Evolutionary conservation across 2,329 filamentous ascomycete genomes (phyloP).

Genomic region (Sclerotinia glacialis): DNA sequence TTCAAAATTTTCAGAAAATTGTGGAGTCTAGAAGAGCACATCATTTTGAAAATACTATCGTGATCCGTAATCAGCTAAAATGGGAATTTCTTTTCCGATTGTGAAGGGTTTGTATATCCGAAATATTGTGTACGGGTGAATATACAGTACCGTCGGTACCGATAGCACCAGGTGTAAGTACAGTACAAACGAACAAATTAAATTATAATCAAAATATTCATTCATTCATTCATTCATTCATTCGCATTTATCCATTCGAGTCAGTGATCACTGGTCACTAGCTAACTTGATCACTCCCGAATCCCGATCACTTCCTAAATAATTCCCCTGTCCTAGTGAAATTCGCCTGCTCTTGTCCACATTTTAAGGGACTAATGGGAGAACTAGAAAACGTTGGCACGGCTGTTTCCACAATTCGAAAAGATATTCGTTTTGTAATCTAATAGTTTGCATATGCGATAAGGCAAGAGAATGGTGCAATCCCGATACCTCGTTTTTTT

Average conservation of each 20-base stretch:
- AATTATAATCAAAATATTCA: neutral
- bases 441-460: neutral
- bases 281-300: no score
- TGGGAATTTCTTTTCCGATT: neutral
- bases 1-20: neutral
- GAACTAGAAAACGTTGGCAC: neutral
- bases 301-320: neutral
- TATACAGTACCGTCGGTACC: no score
- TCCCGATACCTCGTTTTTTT: conserved; percentile 3
- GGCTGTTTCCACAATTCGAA: conserved; percentile 1
- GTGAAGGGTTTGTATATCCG: neutral
- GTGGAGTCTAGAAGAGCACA: neutral
- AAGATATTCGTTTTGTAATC: conserved; percentile 3
- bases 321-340: neutral
- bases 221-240: neutral
- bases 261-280: no score
- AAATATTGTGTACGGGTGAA: neutral
- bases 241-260: no score
- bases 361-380: neutral
- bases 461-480: conserved; percentile 10
- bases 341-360: neutral
- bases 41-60: neutral
- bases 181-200: neutral
- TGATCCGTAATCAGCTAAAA: neutral
- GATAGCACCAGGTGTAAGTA: no score